Base-by-base conservation (phyloP, 495 filamentous ascomycete genomes). In the Chaetomidium leptoderma region DNA sequence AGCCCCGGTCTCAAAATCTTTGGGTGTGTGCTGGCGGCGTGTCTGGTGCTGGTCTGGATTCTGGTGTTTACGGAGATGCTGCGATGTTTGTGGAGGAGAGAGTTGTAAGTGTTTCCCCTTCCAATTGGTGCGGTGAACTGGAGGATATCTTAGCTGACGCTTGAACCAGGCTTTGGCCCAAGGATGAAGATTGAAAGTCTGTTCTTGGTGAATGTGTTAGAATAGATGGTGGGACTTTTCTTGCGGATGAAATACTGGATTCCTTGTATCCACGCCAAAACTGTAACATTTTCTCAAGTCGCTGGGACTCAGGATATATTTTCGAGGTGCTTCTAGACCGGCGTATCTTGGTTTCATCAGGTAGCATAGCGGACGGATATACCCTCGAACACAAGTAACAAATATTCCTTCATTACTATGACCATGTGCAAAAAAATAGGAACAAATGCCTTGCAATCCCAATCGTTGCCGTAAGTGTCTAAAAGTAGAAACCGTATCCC, bases 31-130 rank as follows among this genome's bases (percentile, higher is more conserved):
- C 76, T 90, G 70, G 79, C 83, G 0, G 70, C 73, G 17, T 74
- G 82, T 2, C 66, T 92, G 4, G 67, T 92, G 10, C 21, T 84
- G n/a, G 81, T 85, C 50, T 93, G 89, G 81, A 63, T 83, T 13
- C 76, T 87, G 55, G 86, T 95, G 23, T 83, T 86, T 53, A 72
- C 63, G 13, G 81, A 80, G 72, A 92, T 92, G 89, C 55, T 90
- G 50, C 71, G 82, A 1, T 87, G 88, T 19, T 76, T 95, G 35
- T 66, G 79, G 52, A 63, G 74, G 42, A 82, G 76, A 59, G 78
- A 90, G 60, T 33, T 70, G 68, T 68, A 21, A 54, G 64, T 62
- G 17, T 26, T 16, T 32, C 47, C 24, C 14, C 30, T 24, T 14
- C 4, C 32, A 19, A 17, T 27, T n/a, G 3, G 3, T 46, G 24